Evolutionary conservation across 768 basidiomycete species (phyloP), one percentile per base, ranked within the genome.

Genomic region (Amanita rubescens): DNA sequence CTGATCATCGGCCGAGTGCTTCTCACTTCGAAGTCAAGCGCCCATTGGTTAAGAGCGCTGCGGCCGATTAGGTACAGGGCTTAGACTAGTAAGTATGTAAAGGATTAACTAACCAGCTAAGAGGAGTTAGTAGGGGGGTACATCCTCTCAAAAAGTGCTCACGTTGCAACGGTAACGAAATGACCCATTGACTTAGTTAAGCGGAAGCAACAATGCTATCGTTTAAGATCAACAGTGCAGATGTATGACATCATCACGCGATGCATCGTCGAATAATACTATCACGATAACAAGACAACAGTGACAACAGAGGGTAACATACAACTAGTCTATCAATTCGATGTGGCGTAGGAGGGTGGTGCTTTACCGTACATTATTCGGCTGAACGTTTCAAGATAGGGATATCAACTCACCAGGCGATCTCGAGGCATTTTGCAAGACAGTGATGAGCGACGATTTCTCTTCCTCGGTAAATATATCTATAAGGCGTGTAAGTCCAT

Each of bases 41-140:
- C 90, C 93, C 95, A 97, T 69, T 99, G 95, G 63, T 97, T 95
- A 25, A 99, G 74, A 14, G 93, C 94, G 66, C 93, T 95, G 60
- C 51, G 30, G 55, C 19, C 8, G 44, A 42, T 19, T 55, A 10
- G 27, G 27, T 11, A 3, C 60, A 56, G 43, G 25, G 46, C 42
- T 17, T n/a, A 37, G 5, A n/a, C 52, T 12, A 45, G 27, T 51
- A 19, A 50, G 19, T 2, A 51, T 22, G 52, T 44, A 51, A 42
- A 30, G 41, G n/a, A 15, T 39, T 34, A 27, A 55, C 58, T 24
- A 58, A 74, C 72, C 73, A 75, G 48, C 67, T 69, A 50, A 38
- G 14, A 50, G 66, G 47, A 60, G 27, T 51, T 20, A 33, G 20
- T 53, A 33, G 33, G 30, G 7, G 57, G 27, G 37, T 20, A 14